These are phyloP conservation scores for Starmera dryadoides DNA, from an alignment of 805 yeast genomes.

Conservation along the genomic window DNA sequence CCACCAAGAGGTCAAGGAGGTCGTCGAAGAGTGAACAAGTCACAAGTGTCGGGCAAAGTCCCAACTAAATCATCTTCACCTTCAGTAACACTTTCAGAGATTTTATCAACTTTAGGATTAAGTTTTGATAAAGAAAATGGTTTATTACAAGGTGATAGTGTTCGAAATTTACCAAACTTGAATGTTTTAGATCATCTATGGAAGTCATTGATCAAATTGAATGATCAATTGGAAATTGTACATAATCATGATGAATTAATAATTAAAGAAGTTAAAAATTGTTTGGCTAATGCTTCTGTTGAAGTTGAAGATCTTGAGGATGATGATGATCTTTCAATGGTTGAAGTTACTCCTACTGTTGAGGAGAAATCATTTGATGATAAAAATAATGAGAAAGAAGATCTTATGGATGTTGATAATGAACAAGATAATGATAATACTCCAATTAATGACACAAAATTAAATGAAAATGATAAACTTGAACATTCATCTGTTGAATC, in stretches of 20 bases:
- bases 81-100: conserved; percentile 37
- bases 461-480: too few relatives aligned
- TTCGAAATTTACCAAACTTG: conserved; percentile 32
- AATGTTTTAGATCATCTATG: conserved; percentile 11
- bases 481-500: background rate
- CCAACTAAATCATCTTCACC: conserved; percentile 27
- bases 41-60: conserved; percentile 18
- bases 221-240: conserved; percentile 25
- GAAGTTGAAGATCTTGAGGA: conserved; percentile 7
- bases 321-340: background rate
- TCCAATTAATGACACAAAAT: too few relatives aligned
- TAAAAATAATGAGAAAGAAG: conserved; percentile 1
- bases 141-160: conserved; percentile 49
- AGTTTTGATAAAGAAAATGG: conserved; percentile 56
- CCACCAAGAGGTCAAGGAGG: conserved; percentile 20
- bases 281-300: conserved; percentile 9
- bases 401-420: conserved; percentile 1
- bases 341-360: conserved; percentile 1
- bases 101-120: conserved; percentile 44
- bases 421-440: conserved; percentile 2
- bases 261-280: conserved; percentile 7
- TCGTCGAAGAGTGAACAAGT: conserved; percentile 13
- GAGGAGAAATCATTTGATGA: background rate
- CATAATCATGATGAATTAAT: conserved; percentile 20
- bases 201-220: conserved; percentile 36